phyloP scores from a whole-genome alignment of 2,329 filamentous ascomycete species.

The Cercospora nicotianae region DNA sequence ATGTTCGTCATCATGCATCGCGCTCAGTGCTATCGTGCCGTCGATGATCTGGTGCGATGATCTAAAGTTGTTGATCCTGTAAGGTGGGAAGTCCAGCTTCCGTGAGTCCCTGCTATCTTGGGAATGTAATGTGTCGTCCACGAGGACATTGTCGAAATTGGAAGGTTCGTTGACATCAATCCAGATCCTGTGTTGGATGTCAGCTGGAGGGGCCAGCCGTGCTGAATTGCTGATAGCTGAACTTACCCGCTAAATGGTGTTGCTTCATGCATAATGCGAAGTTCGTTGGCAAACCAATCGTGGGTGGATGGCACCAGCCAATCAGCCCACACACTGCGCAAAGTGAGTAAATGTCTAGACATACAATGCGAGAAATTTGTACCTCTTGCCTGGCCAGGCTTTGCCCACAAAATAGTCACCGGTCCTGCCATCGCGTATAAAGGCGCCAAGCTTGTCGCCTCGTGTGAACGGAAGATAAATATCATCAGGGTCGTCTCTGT shows the following conservation, averaged over 20 bases:
- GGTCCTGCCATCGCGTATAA: conserved; percentile 56
- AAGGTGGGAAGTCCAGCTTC: conserved; percentile 29
- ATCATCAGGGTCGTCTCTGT: conserved; percentile 55
- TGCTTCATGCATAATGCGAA: conserved; percentile 20
- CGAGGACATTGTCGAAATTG: conserved; percentile 26
- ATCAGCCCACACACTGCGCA: conserved; percentile 26
- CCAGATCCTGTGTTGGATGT: conserved; percentile 23
- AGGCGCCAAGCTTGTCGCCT: conserved; percentile 52
- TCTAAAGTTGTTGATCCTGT: conserved; percentile 27
- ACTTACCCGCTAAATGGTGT: conserved; percentile 26
- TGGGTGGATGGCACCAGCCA: conserved; percentile 29
- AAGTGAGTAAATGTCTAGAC: not conserved
- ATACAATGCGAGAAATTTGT: not conserved
- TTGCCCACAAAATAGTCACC: conserved; percentile 42
- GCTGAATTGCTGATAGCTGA: not conserved
- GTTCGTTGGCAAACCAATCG: conserved; percentile 30
- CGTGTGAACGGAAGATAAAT: conserved; percentile 52
- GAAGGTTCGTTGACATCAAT: conserved; percentile 32
- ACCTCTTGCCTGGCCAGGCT: conserved; percentile 24
- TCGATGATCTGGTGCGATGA: conserved; percentile 28
- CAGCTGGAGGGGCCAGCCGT: not conserved
- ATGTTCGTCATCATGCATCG: conserved; percentile 29
- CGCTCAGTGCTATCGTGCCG: conserved; percentile 28
- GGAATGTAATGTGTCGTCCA: conserved; percentile 23
- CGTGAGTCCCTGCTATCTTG: conserved; percentile 21